Base-by-base conservation (phyloP, 1,284 basidiomycete species). In the Cryptococcus sp. region DNA sequence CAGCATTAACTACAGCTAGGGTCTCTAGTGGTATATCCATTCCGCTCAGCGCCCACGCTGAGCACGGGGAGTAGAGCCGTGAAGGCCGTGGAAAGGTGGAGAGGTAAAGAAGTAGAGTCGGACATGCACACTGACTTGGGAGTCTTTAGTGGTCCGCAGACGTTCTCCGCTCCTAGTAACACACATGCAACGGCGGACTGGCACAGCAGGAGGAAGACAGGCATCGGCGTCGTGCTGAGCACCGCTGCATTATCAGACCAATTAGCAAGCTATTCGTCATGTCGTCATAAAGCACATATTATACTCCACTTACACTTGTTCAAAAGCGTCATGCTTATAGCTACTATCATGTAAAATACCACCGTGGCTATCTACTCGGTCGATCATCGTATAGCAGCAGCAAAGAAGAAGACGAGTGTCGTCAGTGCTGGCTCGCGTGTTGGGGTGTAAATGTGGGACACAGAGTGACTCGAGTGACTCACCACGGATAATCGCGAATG, bases 251-350 rank as follows among this genome's bases (percentile, higher is more conserved):
- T n/a, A 39, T 27, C 16, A 39, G n/a, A n/a, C 17, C 11, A 22
- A 38, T 25, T 8, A 8, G 25, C 50, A 27, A 19, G 39, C 42
- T n/a, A 41, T 8, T 40, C 54, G 23, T 17, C 35, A 2, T 27
- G 5, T 39, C 39, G 19, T 11, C 22, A 11, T n/a, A 3, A 16
- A 40, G 46, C 48, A 31, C 38, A 51, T 17, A 45, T 27, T 20
- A 20, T 46, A 13, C n/a, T 5, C 8, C 10, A 50, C 61, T 38
- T 47, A 68, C 68, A 61, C 49, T 70, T 70, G 48, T 70, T 70
- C 13, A 70, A 39, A 16, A 70, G 55, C 10, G 68, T 70, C 68
- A 70, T 70, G 47, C 60, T 64, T 47, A 70, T 70, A 10, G 68
- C 68, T 44, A 61, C 61, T 2, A 68, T 57, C 68, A 70, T 70